Conservation (phyloP, 2,329 filamentous ascomycete genomes). For the Ophiostoma sp. region DNA sequence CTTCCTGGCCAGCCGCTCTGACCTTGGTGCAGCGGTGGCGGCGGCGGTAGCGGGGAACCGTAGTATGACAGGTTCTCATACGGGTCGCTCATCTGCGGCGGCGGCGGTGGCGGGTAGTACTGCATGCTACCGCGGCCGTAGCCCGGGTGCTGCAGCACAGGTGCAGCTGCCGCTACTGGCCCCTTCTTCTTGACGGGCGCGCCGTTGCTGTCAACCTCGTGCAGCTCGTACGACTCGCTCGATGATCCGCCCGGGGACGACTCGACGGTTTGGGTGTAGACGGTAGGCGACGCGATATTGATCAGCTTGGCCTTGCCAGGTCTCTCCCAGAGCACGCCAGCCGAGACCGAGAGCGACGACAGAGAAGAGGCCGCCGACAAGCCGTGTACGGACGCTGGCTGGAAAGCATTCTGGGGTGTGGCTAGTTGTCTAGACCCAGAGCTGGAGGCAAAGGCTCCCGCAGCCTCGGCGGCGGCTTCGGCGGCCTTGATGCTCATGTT, state of each 20-base stretch:
- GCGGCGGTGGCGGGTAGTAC: constrained; percentile 19
- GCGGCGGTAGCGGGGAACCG: not conserved
- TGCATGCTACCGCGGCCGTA: constrained; percentile 29
- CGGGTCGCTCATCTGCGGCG: constrained; percentile 17
- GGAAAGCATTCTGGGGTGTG: not conserved
- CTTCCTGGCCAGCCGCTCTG: no score
- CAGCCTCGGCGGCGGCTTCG: not conserved
- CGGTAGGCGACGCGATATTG: not conserved
- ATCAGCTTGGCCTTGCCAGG: constrained; percentile 38
- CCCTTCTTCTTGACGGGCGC: not conserved
- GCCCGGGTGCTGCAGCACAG: constrained; percentile 41
- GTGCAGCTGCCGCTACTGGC: constrained; percentile 28
- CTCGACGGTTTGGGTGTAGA: constrained; percentile 5
- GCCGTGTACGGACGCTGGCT: not conserved
- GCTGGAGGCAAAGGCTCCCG: not conserved
- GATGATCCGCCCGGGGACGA: constrained; percentile 22
- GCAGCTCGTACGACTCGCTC: constrained; percentile 46
- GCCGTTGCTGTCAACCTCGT: constrained; percentile 32
- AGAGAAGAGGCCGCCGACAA: constrained; percentile 15
- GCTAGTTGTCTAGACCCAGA: not conserved
- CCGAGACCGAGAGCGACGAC: constrained; percentile 16
- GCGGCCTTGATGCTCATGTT: constrained; percentile 24
- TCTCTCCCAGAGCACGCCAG: constrained; percentile 21
- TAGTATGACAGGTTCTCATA: constrained; percentile 11
- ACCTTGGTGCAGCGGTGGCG: not conserved